Percentiles rank a stretch among this genome's conserved stretches.
These are phyloP conservation scores for Aspergillus glaucus DNA, from an alignment of 2,329 filamentous ascomycete genomes.

Conservation along the genomic window DNA sequence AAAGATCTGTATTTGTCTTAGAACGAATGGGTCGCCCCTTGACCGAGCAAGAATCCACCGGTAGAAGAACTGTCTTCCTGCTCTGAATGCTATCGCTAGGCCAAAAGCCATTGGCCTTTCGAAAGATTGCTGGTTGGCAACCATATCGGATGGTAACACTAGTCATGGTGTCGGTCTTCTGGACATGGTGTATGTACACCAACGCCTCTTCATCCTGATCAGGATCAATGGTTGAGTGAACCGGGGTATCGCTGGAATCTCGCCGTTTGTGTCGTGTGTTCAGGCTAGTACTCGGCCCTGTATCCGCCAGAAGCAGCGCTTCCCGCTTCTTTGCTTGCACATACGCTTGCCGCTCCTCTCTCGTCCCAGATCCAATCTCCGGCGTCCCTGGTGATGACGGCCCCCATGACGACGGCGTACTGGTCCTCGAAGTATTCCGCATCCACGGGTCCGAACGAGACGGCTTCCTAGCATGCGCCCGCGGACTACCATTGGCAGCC, in stretches of 20 bases:
- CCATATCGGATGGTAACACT: slow-evolving; percentile 86
- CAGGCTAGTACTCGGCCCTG: slow-evolving; percentile 29
- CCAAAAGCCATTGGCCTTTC: slow-evolving; percentile 90
- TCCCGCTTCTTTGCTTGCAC: slow-evolving; percentile 45
- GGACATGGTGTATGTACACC: slow-evolving; percentile 84
- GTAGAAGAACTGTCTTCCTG: slow-evolving; percentile 72
- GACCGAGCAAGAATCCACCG: slow-evolving; percentile 80
- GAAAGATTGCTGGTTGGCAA: slow-evolving; percentile 74
- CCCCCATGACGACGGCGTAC: slow-evolving; percentile 34
- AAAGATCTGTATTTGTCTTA: slow-evolving; percentile 20
- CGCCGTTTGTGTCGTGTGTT: slow-evolving; percentile 40
- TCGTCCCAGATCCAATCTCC: slow-evolving; percentile 32
- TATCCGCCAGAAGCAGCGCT: slow-evolving; percentile 39
- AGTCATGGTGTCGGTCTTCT: slow-evolving; percentile 77
- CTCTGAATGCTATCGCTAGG: slow-evolving; percentile 84
- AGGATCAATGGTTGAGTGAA: slow-evolving; percentile 21
- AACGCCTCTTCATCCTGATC: slow-evolving; percentile 67
- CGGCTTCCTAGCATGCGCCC: slow-evolving; percentile 28
- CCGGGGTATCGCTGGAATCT: slow-evolving; percentile 35
- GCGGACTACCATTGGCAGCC: slow-evolving; percentile 20
- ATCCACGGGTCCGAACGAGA: slow-evolving; percentile 30
- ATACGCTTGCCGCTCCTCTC: slow-evolving; percentile 40
- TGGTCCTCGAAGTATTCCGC: slow-evolving; percentile 18
- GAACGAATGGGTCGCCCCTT: slow-evolving; percentile 59
- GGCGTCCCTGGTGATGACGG: slow-evolving; percentile 28